Percentiles rank a stretch among this genome's conserved stretches.
Evolutionary conservation across 1,284 basidiomycete genomes (phyloP).

Genomic region (Tranzscheliella williamsii): DNA sequence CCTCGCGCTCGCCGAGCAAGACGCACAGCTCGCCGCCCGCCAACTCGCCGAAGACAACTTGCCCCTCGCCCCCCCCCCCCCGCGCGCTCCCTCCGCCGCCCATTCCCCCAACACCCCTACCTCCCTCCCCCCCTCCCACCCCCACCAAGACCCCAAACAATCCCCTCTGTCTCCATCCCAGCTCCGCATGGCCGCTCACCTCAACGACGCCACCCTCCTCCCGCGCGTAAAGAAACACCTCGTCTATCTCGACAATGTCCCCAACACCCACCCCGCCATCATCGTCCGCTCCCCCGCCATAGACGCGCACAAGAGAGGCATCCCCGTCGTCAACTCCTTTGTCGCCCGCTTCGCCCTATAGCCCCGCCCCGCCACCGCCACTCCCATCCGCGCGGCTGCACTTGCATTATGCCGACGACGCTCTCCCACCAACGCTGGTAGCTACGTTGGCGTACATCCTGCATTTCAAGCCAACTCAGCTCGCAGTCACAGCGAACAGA

Average conservation of each 20-base stretch:
- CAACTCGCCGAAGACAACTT: constrained; percentile 22
- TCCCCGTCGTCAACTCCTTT: constrained; percentile 10
- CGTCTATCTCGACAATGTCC: constrained; percentile 34
- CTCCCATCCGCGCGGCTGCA: no score
- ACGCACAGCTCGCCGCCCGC: constrained; percentile 14
- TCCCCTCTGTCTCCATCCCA: constrained; percentile 16
- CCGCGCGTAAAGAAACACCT: constrained; percentile 37
- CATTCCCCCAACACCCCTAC: constrained; percentile 5
- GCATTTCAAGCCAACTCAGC: no score
- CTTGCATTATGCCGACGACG: no score
- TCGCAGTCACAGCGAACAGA: no score
- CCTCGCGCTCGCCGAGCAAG: constrained; percentile 7
- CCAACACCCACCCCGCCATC: constrained; percentile 48
- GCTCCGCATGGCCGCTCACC: constrained; percentile 11
- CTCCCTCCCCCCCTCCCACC: neutral
- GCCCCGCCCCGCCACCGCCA: neutral
- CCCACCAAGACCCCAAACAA: neutral
- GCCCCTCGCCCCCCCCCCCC: neutral
- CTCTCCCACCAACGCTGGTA: no score
- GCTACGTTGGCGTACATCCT: no score
- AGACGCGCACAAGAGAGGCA: constrained; percentile 25
- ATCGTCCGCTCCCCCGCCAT: constrained; percentile 27
- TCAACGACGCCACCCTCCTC: constrained; percentile 20
- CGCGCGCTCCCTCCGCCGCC: neutral
- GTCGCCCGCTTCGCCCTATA: constrained; percentile 12